A percentile compares a stretch with the other conserved stretches of the same genome.
Conservation (phyloP, 1,284 basidiomycete species). For the Papiliotrema laurentii region DNA sequence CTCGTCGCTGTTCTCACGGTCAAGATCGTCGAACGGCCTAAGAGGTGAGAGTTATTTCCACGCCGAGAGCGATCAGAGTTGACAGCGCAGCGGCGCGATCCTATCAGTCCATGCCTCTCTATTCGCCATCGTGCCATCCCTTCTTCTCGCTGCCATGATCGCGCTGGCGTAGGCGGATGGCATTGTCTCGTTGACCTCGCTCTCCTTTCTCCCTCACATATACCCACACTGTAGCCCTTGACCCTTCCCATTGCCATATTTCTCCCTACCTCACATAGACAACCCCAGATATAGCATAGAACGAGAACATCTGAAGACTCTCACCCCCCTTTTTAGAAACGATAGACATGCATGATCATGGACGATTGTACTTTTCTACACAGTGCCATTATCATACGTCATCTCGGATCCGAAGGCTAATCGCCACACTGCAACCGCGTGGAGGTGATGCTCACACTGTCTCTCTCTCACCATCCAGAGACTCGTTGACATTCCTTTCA, state of each 20-base stretch:
- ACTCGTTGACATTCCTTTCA: neutral
- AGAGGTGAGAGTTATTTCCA: slow-evolving; percentile 12
- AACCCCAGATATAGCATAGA: no score
- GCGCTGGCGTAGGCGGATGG: neutral
- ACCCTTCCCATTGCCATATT: no score
- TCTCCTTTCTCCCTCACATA: no score
- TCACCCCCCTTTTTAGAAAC: no score
- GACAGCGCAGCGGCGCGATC: neutral
- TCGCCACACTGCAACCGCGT: neutral
- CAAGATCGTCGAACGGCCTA: slow-evolving; percentile 53
- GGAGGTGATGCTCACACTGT: neutral
- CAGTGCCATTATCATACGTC: no score
- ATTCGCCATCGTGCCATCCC: neutral
- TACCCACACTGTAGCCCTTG: no score
- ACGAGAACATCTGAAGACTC: no score
- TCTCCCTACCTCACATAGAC: no score
- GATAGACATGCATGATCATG: neutral
- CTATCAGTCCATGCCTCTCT: neutral
- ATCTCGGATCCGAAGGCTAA: no score
- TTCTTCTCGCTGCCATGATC: neutral
- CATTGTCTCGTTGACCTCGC: no score
- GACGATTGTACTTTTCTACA: no score
- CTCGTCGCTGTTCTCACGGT: slow-evolving; percentile 77
- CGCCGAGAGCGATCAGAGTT: no score
- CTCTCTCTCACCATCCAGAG: neutral